Evolutionary conservation across 2,329 filamentous ascomycete species (phyloP).

Genomic region (Dothideomycetidae sp.): DNA sequence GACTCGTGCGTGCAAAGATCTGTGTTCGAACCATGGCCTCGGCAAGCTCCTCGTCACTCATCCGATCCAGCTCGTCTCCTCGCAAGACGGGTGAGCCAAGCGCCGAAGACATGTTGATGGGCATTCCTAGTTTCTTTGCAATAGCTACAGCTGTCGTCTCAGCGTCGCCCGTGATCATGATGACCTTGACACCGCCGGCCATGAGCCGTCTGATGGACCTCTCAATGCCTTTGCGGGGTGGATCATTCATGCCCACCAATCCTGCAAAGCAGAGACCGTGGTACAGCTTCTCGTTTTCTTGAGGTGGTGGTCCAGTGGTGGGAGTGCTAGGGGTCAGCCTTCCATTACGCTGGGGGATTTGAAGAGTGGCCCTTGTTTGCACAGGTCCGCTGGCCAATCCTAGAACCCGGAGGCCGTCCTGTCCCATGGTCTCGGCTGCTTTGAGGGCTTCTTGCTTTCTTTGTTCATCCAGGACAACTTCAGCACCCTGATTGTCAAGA

Average conservation of each 20-base stretch:
- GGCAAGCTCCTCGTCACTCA: slow-evolving; percentile 73
- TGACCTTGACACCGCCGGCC: slow-evolving; percentile 87
- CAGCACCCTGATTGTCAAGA: slow-evolving; percentile 68
- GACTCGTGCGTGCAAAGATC: slow-evolving; percentile 90
- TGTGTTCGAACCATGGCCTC: slow-evolving; percentile 77
- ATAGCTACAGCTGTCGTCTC: slow-evolving; percentile 92
- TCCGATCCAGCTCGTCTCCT: slow-evolving; percentile 83
- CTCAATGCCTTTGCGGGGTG: slow-evolving; percentile 78
- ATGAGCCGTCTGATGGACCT: slow-evolving; percentile 79
- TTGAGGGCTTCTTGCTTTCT: slow-evolving; percentile 59
- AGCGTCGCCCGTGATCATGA: slow-evolving; percentile 98
- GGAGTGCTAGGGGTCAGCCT: slow-evolving; percentile 28
- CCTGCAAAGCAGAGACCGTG: slow-evolving; percentile 78
- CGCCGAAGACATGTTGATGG: slow-evolving; percentile 48
- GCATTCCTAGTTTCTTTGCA: slow-evolving; percentile 89
- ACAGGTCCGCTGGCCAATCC: slow-evolving; percentile 78
- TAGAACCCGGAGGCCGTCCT: slow-evolving; percentile 76
- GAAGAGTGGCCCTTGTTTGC: slow-evolving; percentile 23
- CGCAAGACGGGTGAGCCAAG: slow-evolving; percentile 58
- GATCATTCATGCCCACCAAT: slow-evolving; percentile 93
- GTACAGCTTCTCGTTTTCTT: slow-evolving; percentile 56
- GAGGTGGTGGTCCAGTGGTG: slow-evolving; percentile 26
- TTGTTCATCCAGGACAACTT: slow-evolving; percentile 68
- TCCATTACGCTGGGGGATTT: slow-evolving; percentile 5
- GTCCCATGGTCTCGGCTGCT: slow-evolving; percentile 75